Evolutionary conservation across 345 rosid species (phyloP).

Genomic region (Eutrema heterophyllum): DNA sequence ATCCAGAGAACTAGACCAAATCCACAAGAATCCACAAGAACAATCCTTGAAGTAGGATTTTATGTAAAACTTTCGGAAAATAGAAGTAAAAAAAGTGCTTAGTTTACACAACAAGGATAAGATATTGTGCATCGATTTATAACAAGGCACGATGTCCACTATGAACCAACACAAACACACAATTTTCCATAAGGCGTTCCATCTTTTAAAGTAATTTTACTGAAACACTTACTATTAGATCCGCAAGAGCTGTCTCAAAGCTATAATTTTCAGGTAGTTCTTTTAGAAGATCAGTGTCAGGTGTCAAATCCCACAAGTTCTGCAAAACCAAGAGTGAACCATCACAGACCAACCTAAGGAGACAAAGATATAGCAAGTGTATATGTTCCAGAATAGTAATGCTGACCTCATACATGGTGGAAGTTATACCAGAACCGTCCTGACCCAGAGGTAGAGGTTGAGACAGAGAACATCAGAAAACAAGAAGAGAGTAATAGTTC

Average conservation of each 20-base stretch:
- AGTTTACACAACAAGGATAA: neutral
- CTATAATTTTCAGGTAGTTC: constrained; percentile 61
- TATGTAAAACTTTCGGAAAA: neutral
- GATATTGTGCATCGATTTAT: neutral
- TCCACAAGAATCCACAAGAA: neutral
- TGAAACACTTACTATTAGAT: constrained; percentile 52
- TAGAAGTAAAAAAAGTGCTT: neutral
- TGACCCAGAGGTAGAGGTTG: constrained; percentile 10
- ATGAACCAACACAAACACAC: neutral
- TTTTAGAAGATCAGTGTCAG: constrained; percentile 49
- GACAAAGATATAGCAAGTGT: constrained; percentile 9
- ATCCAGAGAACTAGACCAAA: neutral
- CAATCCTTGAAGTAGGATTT: neutral
- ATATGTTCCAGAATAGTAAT: neutral
- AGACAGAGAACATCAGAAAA: neutral
- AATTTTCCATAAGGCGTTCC: neutral
- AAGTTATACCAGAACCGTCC: constrained; percentile 48
- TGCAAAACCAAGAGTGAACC: constrained; percentile 34
- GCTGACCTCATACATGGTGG: constrained; percentile 45
- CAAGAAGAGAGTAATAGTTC: neutral
- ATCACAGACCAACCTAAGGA: constrained; percentile 11
- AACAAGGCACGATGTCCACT: neutral
- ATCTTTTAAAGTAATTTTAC: neutral
- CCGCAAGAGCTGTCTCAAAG: constrained; percentile 77
- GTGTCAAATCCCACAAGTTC: constrained; percentile 88